phyloP scores from a whole-genome alignment of 106 monocot genomes.

The Narthecium ossifragum region DNA sequence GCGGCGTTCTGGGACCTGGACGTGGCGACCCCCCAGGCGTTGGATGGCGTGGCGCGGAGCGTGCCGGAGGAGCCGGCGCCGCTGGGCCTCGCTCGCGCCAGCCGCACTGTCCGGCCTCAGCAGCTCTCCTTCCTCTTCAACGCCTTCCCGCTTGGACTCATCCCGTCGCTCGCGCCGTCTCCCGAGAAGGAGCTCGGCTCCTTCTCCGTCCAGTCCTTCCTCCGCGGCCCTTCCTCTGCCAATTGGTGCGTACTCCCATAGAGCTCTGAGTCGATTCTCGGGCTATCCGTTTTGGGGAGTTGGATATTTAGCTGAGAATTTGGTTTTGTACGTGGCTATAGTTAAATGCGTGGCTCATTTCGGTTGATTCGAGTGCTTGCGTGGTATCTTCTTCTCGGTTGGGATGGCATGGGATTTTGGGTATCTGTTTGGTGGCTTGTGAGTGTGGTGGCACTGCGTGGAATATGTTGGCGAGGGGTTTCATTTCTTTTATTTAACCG shows the following conservation, averaged over 20 bases:
- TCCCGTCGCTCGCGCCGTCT: slow-evolving; percentile 49
- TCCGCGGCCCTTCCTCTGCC: slow-evolving; percentile 25
- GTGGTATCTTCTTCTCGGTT: background rate
- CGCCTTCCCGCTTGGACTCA: slow-evolving; percentile 59
- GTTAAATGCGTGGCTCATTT: no score
- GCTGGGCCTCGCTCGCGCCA: slow-evolving; percentile 31
- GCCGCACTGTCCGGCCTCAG: slow-evolving; percentile 44
- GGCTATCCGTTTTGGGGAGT: no score
- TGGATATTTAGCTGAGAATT: no score
- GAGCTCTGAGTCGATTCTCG: no score
- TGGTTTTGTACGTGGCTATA: no score
- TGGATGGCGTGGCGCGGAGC: slow-evolving; percentile 39
- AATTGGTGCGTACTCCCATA: slow-evolving; percentile 43
- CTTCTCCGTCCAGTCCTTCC: slow-evolving; percentile 54
- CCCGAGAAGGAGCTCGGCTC: slow-evolving; percentile 41
- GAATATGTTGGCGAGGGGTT: background rate
- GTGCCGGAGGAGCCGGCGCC: slow-evolving; percentile 62
- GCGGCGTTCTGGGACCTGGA: slow-evolving; percentile 75
- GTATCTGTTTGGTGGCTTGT: background rate
- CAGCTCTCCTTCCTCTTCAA: slow-evolving; percentile 54
- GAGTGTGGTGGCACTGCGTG: background rate
- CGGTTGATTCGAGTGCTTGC: no score
- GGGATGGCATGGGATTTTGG: background rate
- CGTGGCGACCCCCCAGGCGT: slow-evolving; percentile 35
- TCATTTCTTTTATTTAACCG: background rate